phyloP scores from a whole-genome alignment of 1,284 basidiomycete genomes.

The Puccinia horiana region DNA sequence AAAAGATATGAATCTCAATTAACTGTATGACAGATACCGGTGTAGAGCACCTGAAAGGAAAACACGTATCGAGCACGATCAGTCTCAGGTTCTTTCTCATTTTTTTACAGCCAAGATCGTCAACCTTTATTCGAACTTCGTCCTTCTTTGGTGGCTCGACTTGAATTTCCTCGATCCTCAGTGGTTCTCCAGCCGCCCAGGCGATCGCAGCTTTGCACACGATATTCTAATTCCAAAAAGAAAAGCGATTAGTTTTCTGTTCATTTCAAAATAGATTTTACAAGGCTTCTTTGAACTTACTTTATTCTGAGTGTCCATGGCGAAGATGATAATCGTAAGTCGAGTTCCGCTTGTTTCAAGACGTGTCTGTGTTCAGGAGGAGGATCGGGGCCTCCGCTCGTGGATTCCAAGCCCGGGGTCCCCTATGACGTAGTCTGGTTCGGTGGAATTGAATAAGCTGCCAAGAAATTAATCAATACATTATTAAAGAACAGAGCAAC shows the following conservation, averaged over 20 bases:
- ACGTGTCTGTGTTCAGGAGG: background rate
- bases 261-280: background rate
- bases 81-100: too few relatives aligned
- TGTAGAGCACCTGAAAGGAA: constrained; percentile 39
- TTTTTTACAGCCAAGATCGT: too few relatives aligned
- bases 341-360: background rate
- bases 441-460: too few relatives aligned
- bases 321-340: background rate
- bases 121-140: constrained; percentile 70
- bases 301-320: background rate
- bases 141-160: constrained; percentile 85
- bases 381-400: too few relatives aligned
- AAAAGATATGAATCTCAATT: background rate
- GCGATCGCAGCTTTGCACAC: constrained; percentile 79
- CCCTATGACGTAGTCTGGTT: too few relatives aligned
- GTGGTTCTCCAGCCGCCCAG: constrained; percentile 85
- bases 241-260: background rate
- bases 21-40: constrained; percentile 90
- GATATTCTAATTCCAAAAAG: constrained; percentile 64
- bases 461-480: too few relatives aligned
- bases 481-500: too few relatives aligned
- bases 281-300: background rate
- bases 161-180: constrained; percentile 86
- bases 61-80: too few relatives aligned
- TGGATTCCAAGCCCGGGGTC: too few relatives aligned